Conservation (phyloP, 495 filamentous ascomycete species). For the Aspergillus saccharolyticus region DNA sequence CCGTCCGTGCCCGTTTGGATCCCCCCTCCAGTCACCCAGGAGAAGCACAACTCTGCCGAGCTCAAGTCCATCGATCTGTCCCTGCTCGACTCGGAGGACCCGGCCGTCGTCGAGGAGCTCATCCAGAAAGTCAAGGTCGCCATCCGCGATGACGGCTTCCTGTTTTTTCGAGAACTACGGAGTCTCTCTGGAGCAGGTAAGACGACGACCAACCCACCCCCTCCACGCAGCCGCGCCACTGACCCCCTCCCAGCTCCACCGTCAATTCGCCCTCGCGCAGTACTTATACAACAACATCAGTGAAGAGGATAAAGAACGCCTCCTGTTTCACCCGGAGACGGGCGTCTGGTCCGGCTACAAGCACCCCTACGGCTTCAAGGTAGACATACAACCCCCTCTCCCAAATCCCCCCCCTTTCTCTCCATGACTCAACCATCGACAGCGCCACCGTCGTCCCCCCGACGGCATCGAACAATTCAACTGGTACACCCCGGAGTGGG, state of each 20-base stretch:
- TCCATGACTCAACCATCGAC: no score
- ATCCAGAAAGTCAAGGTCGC: slow-evolving; percentile 35
- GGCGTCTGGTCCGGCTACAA: slow-evolving; percentile 41
- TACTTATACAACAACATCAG: slow-evolving; percentile 42
- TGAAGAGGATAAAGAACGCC: slow-evolving; percentile 39
- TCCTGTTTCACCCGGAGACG: slow-evolving; percentile 36
- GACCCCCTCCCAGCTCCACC: slow-evolving; percentile 25
- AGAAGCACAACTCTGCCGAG: slow-evolving; percentile 34
- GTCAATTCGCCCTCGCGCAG: slow-evolving; percentile 41
- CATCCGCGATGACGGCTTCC: slow-evolving; percentile 42
- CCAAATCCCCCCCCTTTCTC: neutral
- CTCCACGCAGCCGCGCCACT: no score
- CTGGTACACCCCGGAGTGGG: slow-evolving; percentile 40
- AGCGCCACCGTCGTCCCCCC: slow-evolving; percentile 30
- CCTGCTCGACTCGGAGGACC: slow-evolving; percentile 30
- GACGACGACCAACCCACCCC: neutral
- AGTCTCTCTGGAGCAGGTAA: slow-evolving; percentile 42
- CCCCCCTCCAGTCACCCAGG: slow-evolving; percentile 33
- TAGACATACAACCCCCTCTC: slow-evolving; percentile 8
- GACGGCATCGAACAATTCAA: slow-evolving; percentile 49
- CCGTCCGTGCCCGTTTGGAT: slow-evolving; percentile 40
- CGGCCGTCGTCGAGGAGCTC: slow-evolving; percentile 33
- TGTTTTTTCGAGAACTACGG: slow-evolving; percentile 45
- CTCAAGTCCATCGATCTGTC: slow-evolving; percentile 40
- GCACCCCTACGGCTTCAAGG: slow-evolving; percentile 38